These are phyloP conservation scores for Venturia carpophila DNA, from an alignment of 2,329 filamentous ascomycete genomes.

Conservation along the genomic window DNA sequence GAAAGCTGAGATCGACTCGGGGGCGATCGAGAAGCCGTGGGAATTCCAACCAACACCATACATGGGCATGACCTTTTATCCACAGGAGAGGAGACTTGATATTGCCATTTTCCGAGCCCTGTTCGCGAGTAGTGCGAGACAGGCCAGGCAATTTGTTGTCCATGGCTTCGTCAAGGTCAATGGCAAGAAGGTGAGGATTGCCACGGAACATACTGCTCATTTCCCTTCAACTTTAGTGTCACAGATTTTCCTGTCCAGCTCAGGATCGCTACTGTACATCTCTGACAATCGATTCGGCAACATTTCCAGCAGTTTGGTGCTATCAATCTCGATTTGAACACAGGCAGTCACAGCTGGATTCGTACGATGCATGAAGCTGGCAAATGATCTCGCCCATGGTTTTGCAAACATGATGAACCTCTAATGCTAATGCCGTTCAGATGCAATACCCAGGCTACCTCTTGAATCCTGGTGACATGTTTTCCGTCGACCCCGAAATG, in stretches of 20 bases:
- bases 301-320: not conserved
- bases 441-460: constrained; percentile 89
- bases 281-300: not conserved
- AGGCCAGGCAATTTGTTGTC: constrained; percentile 88
- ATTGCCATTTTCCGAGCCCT: constrained; percentile 89
- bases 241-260: not conserved
- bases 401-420: not conserved
- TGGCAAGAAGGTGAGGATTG: constrained; percentile 67
- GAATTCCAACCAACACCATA: constrained; percentile 60
- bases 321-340: not conserved
- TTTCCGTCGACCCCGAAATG: constrained; percentile 83
- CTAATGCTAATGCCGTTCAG: constrained; percentile 40
- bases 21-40: constrained; percentile 22
- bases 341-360: too few relatives aligned
- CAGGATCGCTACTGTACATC: not conserved
- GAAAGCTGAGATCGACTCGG: constrained; percentile 24
- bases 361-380: too few relatives aligned
- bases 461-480: constrained; percentile 95
- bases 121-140: constrained; percentile 87
- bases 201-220: not conserved
- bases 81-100: constrained; percentile 82
- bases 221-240: not conserved
- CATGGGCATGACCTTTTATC: constrained; percentile 93
- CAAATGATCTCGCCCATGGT: too few relatives aligned
- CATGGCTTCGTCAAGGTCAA: constrained; percentile 94